Percentiles rank a stretch among this genome's conserved stretches.
Evolutionary conservation across 148 eudicot genomes (phyloP).

Genomic region (Vaccinium darrowii): DNA sequence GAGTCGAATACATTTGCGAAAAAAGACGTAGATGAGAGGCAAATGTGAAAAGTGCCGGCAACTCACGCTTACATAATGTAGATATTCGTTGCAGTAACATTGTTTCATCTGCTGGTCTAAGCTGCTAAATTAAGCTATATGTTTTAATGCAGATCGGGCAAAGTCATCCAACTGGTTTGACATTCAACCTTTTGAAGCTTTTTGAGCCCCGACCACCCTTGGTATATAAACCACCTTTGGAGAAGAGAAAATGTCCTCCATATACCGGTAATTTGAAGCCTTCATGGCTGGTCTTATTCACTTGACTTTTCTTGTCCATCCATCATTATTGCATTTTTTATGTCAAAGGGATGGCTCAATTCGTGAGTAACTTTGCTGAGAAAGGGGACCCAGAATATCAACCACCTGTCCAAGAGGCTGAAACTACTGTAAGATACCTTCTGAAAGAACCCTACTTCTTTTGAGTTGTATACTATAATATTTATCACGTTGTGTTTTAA

Average conservation of each 20-base stretch:
- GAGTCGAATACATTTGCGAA: too few relatives aligned
- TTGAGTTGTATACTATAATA: neutral
- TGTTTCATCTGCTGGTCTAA: too few relatives aligned
- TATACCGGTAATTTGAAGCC: conserved; percentile 56
- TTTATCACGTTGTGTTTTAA: neutral
- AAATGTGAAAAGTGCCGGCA: too few relatives aligned
- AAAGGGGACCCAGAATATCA: conserved; percentile 90
- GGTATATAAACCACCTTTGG: conserved; percentile 86
- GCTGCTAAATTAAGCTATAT: neutral
- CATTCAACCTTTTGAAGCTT: conserved; percentile 73
- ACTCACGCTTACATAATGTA: too few relatives aligned
- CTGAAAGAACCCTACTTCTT: conserved; percentile 1
- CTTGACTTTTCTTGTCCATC: neutral
- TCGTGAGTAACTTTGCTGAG: conserved; percentile 74
- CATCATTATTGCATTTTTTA: neutral
- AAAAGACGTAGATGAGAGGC: too few relatives aligned
- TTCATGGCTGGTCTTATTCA: neutral
- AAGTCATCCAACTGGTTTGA: conserved; percentile 93
- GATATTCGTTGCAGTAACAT: too few relatives aligned
- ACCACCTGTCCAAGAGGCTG: conserved; percentile 73
- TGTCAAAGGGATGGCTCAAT: conserved; percentile 84
- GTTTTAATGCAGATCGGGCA: conserved; percentile 67
- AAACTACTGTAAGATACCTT: conserved; percentile 65
- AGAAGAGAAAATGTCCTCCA: conserved; percentile 88
- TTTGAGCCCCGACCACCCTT: conserved; percentile 94